phyloP scores from a whole-genome alignment of 345 rosid genomes.

The Isatis tinctoria region DNA sequence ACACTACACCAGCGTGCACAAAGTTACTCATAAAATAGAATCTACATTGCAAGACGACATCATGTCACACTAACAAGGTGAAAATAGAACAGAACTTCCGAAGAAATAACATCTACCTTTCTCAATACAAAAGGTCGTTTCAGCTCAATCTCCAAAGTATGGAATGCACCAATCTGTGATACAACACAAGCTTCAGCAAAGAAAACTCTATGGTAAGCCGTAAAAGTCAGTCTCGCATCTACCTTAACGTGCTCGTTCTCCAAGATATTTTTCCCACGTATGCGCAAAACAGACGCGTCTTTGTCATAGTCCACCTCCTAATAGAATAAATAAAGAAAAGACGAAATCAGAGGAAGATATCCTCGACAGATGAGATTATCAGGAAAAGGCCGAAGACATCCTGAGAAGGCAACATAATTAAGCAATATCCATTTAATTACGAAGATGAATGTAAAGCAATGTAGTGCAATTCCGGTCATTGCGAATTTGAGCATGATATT shows the following conservation, averaged over 20 bases:
- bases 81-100: neutral
- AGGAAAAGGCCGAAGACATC: neutral
- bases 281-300: conserved; percentile 67
- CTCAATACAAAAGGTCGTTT: conserved; percentile 83
- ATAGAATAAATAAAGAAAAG: neutral
- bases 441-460: neutral
- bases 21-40: neutral
- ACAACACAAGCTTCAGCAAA: conserved; percentile 8
- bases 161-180: conserved; percentile 85
- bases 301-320: conserved; percentile 85
- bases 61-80: neutral
- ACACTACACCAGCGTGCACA: neutral
- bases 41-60: neutral
- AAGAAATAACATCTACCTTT: conserved; percentile 47
- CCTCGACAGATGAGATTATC: neutral
- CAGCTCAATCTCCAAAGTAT: conserved; percentile 79
- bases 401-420: neutral
- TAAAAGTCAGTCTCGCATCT: neutral
- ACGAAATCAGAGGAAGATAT: neutral
- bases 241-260: conserved; percentile 95
- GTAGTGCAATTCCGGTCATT: neutral
- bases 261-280: conserved; percentile 81
- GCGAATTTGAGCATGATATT: neutral
- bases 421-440: neutral
- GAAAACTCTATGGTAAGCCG: neutral